phyloP scores from a whole-genome alignment of 371 early-diverging fungal species.

The Apophysomyces variabilis region DNA sequence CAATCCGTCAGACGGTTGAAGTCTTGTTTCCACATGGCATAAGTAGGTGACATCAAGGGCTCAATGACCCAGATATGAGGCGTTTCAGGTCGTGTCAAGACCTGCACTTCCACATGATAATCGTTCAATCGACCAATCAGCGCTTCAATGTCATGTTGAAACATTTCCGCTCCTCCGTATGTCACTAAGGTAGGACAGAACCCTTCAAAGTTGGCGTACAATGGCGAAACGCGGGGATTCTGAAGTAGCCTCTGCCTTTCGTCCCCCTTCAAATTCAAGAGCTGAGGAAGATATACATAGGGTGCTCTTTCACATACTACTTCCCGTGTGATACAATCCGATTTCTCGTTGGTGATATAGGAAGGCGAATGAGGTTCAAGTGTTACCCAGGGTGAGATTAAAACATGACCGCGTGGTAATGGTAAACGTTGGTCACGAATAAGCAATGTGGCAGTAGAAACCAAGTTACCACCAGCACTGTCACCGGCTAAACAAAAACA shows the following conservation, averaged over 20 bases:
- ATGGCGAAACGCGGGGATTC: slow-evolving; percentile 29
- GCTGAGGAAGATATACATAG: slow-evolving; percentile 8
- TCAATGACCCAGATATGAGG: slow-evolving; percentile 38
- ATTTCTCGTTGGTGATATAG: slow-evolving; percentile 14
- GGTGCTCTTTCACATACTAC: neutral
- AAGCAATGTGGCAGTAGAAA: slow-evolving; percentile 20
- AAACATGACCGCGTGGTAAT: slow-evolving; percentile 30
- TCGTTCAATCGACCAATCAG: slow-evolving; percentile 24
- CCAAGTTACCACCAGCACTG: slow-evolving; percentile 45
- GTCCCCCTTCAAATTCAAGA: slow-evolving; percentile 13
- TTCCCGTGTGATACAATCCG: slow-evolving; percentile 15
- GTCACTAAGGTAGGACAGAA: slow-evolving; percentile 36
- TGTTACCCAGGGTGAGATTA: slow-evolving; percentile 42
- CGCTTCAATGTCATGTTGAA: slow-evolving; percentile 31
- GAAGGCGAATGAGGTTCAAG: slow-evolving; percentile 26
- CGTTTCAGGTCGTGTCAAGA: slow-evolving; percentile 26
- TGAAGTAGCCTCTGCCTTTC: slow-evolving; percentile 16
- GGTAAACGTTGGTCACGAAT: slow-evolving; percentile 28
- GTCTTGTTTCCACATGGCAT: slow-evolving; percentile 22
- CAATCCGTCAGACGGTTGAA: slow-evolving; percentile 23
- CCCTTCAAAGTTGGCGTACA: slow-evolving; percentile 29
- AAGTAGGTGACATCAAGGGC: slow-evolving; percentile 18
- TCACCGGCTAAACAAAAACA: slow-evolving; percentile 35
- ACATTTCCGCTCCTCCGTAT: slow-evolving; percentile 32
- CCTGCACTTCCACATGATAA: slow-evolving; percentile 34